These are phyloP conservation scores for Hippophae rhamnoides DNA, from an alignment of 306 rosid species.

Conservation along the genomic window DNA sequence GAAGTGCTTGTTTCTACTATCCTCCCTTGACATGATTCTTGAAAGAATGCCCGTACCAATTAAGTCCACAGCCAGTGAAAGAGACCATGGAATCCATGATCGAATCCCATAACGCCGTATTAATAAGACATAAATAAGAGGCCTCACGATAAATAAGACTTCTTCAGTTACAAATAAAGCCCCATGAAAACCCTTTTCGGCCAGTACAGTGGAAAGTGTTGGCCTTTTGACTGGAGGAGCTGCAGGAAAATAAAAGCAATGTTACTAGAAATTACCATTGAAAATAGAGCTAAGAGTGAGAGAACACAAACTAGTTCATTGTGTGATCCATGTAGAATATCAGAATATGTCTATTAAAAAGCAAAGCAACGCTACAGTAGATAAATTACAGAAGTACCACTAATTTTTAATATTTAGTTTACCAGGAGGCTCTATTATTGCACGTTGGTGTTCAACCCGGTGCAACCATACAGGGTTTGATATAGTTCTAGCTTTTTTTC, in stretches of 20 bases:
- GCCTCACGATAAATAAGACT: conserved; percentile 62
- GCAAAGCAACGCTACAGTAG: no score
- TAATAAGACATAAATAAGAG: conserved; percentile 73
- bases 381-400: no score
- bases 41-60: conserved; percentile 55
- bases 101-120: conserved; percentile 61
- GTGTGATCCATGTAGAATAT: no score
- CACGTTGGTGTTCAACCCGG: conserved; percentile 56
- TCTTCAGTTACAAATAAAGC: conserved; percentile 59
- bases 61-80: conserved; percentile 64
- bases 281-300: no score
- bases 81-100: conserved; percentile 92
- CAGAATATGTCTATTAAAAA: no score
- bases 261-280: no score
- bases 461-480: conserved; percentile 51
- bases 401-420: conserved; percentile 34
- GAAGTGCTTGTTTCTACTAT: conserved; percentile 28
- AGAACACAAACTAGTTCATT: no score
- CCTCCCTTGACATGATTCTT: conserved; percentile 31
- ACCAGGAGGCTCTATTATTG: conserved; percentile 38
- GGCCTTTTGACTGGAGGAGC: conserved; percentile 43
- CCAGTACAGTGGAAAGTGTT: conserved; percentile 49
- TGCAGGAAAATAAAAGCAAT: conserved; percentile 25
- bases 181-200: conserved; percentile 61
- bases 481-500: conserved; percentile 57